Evolutionary conservation across 2,329 filamentous ascomycete genomes (phyloP), one percentile per base, ranked within the genome.

Genomic region (Pestalotiopsis sp.): DNA sequence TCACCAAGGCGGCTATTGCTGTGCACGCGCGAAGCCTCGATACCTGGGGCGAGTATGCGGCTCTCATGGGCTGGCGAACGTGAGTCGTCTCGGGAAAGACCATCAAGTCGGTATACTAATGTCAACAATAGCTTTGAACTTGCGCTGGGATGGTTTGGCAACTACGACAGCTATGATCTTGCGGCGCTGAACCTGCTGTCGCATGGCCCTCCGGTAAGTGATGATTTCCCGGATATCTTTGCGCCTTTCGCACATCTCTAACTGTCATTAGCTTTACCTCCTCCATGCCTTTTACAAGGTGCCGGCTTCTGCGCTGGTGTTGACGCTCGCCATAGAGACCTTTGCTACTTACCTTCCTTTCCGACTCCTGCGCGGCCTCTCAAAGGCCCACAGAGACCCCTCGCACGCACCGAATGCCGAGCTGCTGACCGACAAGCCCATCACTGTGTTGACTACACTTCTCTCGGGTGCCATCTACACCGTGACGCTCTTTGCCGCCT

Each of bases 281-380:
- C 85, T 97, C 36, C 85, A 86, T 38, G 90, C 90, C 66, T 97
- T 97, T 83, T 97, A 97, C 86, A 81, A 85, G 45, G 86, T 97
- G 73, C 86, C 87, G 31, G 83, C 87, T 31, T 79, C 83, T 66
- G 91, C 92, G 0, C 85, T 91, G 23, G 75, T 90, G 38, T 82
- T 87, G 52, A 89, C 89, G 45, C 86, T 94, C 64, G 78, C 82
- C 41, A 91, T 95, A 74, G 92, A 95, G 74, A 82, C 92, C 66
- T 74, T 91, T 69, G 89, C 93, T 2, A 88, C 89, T 57, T 90
- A 91, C 57, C 76, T 93, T 36, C 94, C 95, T 1, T 95, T 97
- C 80, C 85, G 87, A 69, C 86, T 96, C 58, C 84, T 97, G 67
- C 92, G 93, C 64, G 86, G 88, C 4, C 83, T 92, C 38, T 90